Conservation (phyloP, 495 filamentous ascomycete species). For the Podospora tetraspora region DNA sequence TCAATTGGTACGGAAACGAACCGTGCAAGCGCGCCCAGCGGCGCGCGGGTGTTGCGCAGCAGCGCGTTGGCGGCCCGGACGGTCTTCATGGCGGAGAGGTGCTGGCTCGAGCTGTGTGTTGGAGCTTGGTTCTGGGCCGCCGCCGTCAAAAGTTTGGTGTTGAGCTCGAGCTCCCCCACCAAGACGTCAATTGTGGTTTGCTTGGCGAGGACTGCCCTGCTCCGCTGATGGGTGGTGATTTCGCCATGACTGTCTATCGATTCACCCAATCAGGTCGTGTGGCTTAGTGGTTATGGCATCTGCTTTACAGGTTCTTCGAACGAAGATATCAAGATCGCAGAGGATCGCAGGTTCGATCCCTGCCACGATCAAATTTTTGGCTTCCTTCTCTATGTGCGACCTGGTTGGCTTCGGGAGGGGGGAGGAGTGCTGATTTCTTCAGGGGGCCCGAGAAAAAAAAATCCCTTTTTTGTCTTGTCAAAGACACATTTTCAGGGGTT, state of each 20-base stretch:
- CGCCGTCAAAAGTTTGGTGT: slow-evolving; percentile 4
- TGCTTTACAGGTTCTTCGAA: slow-evolving; percentile 31
- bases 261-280: slow-evolving; percentile 24
- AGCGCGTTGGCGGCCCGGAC: slow-evolving; percentile 21
- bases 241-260: not conserved
- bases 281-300: slow-evolving; percentile 41
- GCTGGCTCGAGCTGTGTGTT: not conserved
- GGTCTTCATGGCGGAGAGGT: slow-evolving; percentile 19
- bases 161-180: not conserved
- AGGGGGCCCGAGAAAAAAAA: not conserved
- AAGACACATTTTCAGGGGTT: not conserved
- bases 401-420: not conserved
- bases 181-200: not conserved
- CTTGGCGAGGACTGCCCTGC: not conserved
- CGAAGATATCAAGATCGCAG: slow-evolving; percentile 22
- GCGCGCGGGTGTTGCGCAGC: slow-evolving; percentile 13
- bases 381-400: not conserved
- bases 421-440: not conserved
- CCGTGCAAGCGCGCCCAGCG: slow-evolving; percentile 8
- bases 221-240: not conserved
- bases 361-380: slow-evolving; percentile 40
- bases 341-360: slow-evolving; percentile 49
- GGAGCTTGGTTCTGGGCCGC: not conserved
- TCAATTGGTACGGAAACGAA: not conserved
- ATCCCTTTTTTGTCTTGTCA: not conserved